Evolutionary conservation across 768 basidiomycete genomes (phyloP).

Genomic region (Hypholoma sublateritium): DNA sequence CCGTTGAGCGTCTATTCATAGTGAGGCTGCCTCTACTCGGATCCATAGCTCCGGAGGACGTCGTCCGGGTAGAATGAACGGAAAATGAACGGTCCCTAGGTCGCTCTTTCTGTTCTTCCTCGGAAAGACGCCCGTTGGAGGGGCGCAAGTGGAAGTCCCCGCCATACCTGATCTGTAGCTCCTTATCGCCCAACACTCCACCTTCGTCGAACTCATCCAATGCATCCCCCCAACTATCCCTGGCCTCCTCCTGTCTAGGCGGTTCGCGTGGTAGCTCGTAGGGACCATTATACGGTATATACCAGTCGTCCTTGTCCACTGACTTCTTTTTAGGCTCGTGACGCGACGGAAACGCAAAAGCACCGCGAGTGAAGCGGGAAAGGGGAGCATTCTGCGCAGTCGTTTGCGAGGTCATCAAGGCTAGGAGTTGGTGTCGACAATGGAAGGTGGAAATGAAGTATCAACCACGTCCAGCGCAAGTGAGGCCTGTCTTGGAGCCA

Average conservation of each 20-base stretch:
- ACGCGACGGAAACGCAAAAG: conserved; percentile 15
- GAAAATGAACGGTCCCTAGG: conserved; percentile 38
- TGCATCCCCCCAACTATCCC: conserved; percentile 44
- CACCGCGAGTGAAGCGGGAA: conserved; percentile 3
- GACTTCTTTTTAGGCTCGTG: conserved; percentile 13
- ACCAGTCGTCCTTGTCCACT: conserved; percentile 50
- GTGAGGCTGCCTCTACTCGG: conserved; percentile 30
- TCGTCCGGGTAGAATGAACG: conserved; percentile 39
- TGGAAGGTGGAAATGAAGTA: neutral
- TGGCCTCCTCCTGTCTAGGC: conserved; percentile 26
- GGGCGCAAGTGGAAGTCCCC: conserved; percentile 18
- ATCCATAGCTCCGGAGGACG: conserved; percentile 38
- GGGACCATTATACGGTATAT: conserved; percentile 66
- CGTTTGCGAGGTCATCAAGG: neutral
- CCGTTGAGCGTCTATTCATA: conserved; percentile 33
- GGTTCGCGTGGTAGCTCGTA: conserved; percentile 44
- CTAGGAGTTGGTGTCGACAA: neutral
- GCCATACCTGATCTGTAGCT: conserved; percentile 29
- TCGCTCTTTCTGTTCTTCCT: conserved; percentile 22
- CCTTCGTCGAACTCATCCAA: conserved; percentile 32
- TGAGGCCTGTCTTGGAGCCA: neutral
- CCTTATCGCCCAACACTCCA: conserved; percentile 27
- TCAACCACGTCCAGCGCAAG: neutral
- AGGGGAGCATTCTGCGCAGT: neutral
- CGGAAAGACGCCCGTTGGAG: conserved; percentile 9